Evolutionary conservation across 129 eudicot species (phyloP).

Genomic region (sunflower (Helianthus annuus)): DNA sequence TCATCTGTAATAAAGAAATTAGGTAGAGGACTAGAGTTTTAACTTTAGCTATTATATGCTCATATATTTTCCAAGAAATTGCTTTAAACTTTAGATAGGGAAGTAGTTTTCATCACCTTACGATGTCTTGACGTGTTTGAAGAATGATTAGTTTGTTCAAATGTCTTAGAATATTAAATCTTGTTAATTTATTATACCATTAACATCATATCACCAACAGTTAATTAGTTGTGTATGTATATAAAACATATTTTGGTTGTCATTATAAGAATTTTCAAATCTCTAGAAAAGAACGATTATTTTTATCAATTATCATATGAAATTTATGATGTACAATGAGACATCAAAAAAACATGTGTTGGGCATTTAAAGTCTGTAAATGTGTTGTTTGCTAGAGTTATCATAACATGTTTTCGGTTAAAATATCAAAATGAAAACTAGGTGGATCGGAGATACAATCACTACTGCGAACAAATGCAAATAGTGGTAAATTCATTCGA

Average conservation of each 20-base stretch:
- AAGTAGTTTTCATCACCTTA: conserved; percentile 30
- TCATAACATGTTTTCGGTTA: neutral
- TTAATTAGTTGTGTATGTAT: conserved; percentile 7
- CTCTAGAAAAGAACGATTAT: no score
- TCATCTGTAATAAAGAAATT: no score
- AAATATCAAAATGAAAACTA: conserved; percentile 14
- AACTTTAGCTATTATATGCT: no score
- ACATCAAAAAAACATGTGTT: no score
- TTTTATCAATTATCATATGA: no score
- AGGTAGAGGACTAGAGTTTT: no score
- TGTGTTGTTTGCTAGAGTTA: neutral
- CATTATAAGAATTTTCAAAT: neutral
- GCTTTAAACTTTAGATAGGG: conserved; percentile 1
- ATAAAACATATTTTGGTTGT: conserved; percentile 24
- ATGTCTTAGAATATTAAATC: neutral
- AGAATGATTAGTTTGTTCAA: conserved; percentile 17
- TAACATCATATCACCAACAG: neutral
- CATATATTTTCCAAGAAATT: neutral
- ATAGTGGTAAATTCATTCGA: conserved; percentile 84
- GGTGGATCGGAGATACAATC: conserved; percentile 85
- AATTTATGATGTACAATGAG: no score
- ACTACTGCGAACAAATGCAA: conserved; percentile 27
- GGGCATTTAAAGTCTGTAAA: neutral
- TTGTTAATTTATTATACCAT: neutral
- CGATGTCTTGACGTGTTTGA: conserved; percentile 32